Base-by-base conservation (phyloP, 2,329 filamentous ascomycete species). In the Arthrobotrys sphaeroides region DNA sequence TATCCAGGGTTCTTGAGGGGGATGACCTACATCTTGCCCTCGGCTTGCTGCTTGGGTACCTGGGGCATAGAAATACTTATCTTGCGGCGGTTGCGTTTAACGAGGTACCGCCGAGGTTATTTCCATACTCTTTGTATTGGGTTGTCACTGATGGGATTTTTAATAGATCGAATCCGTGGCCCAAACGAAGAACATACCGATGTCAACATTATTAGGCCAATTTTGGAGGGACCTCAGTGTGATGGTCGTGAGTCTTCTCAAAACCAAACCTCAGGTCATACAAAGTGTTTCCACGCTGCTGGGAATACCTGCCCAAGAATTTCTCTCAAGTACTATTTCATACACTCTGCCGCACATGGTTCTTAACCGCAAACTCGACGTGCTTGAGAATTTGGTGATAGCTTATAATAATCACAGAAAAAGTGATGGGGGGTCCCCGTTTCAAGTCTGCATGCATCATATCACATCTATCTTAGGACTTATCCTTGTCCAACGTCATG, bases 161-260 rank as follows among this genome's bases (percentile, higher is more conserved):
- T 26, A 24, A 40, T 77, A 89, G 86, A 84, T 97, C 40, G 85
- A 91, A 18, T 89, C 89, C 74, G 85, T 98, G 55, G 91, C 93
- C 0, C 87, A 90, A 60, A 84, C 86, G 53, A 87, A 89, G 42
- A 85, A 86, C 2, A 85, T 88, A 38, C 90, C 88, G 0, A 87
- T 90, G 1, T 86, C 87, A 26, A 88, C 89, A 13, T 84, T 99
- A 0, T 90, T 98, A 68, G 89, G 90, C 66, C 93, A 94, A 0
- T 98, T 93, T 82, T 98, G 94, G 94, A 88, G 89, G 78, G 94
- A 88, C 28, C 85, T 99, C 47, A 94, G 93, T 0, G 90, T 94
- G 73, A 87, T 90, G 57, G 90, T 92, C 1, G 90, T 95, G 26
- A 94, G 93, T 81, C 92, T 97, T 79, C 86, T 98, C 75, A 86